Evolutionary conservation across 2,329 filamentous ascomycete species (phyloP).

Genomic region (Neurospora crassa): DNA sequence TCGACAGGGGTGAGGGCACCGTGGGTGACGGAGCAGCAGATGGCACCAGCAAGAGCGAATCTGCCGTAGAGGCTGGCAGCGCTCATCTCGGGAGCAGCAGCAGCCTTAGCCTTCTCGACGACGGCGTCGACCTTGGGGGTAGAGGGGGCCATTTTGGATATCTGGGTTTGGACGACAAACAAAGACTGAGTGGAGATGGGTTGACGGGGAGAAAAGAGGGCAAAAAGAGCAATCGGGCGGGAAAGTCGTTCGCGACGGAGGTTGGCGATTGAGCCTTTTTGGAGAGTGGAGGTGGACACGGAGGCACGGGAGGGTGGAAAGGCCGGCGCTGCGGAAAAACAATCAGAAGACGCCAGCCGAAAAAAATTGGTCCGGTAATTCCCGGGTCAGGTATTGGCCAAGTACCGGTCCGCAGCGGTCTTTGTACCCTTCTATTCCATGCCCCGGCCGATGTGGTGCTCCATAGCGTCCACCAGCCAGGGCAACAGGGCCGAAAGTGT

Average conservation of each 20-base stretch:
- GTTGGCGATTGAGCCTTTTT: constrained; percentile 17
- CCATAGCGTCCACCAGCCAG: background rate
- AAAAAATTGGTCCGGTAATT: constrained; percentile 19
- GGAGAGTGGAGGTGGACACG: constrained; percentile 7
- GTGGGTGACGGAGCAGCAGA: constrained; percentile 98
- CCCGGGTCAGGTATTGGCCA: constrained; percentile 13
- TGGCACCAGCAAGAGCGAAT: constrained; percentile 92
- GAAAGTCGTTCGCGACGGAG: constrained; percentile 10
- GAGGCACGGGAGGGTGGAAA: constrained; percentile 9
- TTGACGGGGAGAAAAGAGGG: constrained; percentile 7
- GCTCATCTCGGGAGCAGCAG: constrained; percentile 31
- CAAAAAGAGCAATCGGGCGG: constrained; percentile 11
- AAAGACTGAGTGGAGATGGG: constrained; percentile 22
- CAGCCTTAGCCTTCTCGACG: constrained; percentile 31
- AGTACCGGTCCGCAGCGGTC: background rate
- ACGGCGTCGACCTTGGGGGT: constrained; percentile 33
- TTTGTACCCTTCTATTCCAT: background rate
- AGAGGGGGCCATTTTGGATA: constrained; percentile 35
- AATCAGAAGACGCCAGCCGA: background rate
- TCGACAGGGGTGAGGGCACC: constrained; percentile 94
- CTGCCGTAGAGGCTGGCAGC: constrained; percentile 73
- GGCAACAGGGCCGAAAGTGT: background rate
- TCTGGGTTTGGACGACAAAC: constrained; percentile 13
- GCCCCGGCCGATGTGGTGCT: background rate
- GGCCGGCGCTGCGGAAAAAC: constrained; percentile 8